These are phyloP conservation scores for Lipomyces yamanashiensis DNA, from an alignment of 805 yeast species.

Conservation along the genomic window DNA sequence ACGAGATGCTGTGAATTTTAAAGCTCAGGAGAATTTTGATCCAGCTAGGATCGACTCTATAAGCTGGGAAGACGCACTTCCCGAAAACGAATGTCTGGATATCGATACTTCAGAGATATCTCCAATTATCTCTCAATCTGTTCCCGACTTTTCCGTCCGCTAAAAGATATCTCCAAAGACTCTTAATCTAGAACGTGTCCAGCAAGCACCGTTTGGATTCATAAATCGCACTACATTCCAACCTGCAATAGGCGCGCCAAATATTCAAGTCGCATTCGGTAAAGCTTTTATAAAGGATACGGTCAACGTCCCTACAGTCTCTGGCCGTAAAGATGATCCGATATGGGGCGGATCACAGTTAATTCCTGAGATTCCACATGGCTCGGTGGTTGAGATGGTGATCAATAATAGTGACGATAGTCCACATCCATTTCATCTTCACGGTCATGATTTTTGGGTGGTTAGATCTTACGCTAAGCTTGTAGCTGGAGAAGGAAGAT, in stretches of 20 bases:
- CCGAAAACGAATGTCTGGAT: slow-evolving; percentile 20
- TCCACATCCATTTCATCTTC: slow-evolving; percentile 79
- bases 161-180: slow-evolving; percentile 16
- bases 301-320: slow-evolving; percentile 50
- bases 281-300: slow-evolving; percentile 43
- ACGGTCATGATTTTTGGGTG: slow-evolving; percentile 73
- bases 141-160: slow-evolving; percentile 16
- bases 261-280: slow-evolving; percentile 41
- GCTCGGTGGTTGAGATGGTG: slow-evolving; percentile 74
- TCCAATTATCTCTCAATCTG: slow-evolving; percentile 6
- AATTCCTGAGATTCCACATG: slow-evolving; percentile 60
- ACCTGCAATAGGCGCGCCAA: slow-evolving; percentile 42
- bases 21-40: background rate
- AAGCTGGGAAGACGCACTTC: slow-evolving; percentile 21
- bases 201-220: slow-evolving; percentile 42
- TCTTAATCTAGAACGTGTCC: slow-evolving; percentile 24
- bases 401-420: slow-evolving; percentile 80
- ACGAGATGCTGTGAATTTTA: background rate
- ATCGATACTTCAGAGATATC: slow-evolving; percentile 2
- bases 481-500: slow-evolving; percentile 16
- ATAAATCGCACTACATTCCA: slow-evolving; percentile 35
- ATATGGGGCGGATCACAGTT: slow-evolving; percentile 63
- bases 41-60: background rate
- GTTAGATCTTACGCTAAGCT: slow-evolving; percentile 53
- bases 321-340: slow-evolving; percentile 68